Percentiles rank a stretch among this genome's conserved stretches.
These are phyloP conservation scores for Cucumis cinereus DNA, from an alignment of 306 rosid genomes.

Conservation along the genomic window DNA sequence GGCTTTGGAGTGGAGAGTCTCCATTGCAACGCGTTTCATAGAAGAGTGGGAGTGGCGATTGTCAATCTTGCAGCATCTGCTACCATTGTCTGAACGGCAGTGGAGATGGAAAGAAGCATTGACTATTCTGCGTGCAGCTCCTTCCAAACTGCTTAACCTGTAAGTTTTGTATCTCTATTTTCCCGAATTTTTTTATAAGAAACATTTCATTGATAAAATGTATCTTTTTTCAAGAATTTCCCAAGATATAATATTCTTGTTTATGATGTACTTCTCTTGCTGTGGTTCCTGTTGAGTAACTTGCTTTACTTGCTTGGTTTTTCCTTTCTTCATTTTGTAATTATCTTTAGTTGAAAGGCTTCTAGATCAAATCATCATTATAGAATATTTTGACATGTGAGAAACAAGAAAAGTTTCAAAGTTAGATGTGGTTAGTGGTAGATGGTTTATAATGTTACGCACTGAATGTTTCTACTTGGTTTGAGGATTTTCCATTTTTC, in stretches of 20 bases:
- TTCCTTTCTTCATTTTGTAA: background rate
- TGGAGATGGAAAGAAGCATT: constrained; percentile 99
- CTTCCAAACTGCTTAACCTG: constrained; percentile 93
- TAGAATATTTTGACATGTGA: background rate
- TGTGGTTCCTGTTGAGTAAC: background rate
- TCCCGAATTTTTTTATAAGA: no score
- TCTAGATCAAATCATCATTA: background rate
- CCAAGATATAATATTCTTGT: background rate
- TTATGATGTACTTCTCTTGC: constrained; percentile 1
- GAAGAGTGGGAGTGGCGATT: constrained; percentile 99
- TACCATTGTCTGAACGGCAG: constrained; percentile 83
- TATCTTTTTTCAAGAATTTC: background rate
- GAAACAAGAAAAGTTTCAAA: background rate
- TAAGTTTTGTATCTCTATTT: constrained; percentile 33
- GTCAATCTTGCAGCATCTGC: constrained; percentile 90
- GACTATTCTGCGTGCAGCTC: constrained; percentile 89
- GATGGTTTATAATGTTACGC: background rate
- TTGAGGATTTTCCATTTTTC: background rate
- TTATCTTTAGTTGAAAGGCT: background rate
- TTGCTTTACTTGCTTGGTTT: background rate
- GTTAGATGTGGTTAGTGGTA: background rate
- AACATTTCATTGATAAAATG: no score
- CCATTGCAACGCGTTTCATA: constrained; percentile 58
- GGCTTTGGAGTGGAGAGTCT: constrained; percentile 87
- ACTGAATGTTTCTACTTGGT: background rate